Conservation (phyloP, 2,329 filamentous ascomycete genomes). For the Penicillium crustosum region DNA sequence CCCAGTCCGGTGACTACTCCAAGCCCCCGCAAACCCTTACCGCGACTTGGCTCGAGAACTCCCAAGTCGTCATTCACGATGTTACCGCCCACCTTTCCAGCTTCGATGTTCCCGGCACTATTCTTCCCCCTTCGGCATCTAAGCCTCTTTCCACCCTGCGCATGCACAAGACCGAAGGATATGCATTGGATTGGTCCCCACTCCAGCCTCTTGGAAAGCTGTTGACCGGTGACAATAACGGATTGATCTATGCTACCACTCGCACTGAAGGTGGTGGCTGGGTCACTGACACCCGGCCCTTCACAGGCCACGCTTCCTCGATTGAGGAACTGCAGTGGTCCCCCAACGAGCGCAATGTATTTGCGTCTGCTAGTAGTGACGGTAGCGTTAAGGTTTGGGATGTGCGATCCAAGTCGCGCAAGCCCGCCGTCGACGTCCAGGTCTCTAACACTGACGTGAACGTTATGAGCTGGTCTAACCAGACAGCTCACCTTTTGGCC, state of each 20-base stretch:
- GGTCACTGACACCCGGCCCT: conserved; percentile 79
- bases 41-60: conserved; percentile 88
- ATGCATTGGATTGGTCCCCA: conserved; percentile 95
- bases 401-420: conserved; percentile 82
- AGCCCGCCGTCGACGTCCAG: conserved; percentile 82
- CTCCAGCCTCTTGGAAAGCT: conserved; percentile 78
- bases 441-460: conserved; percentile 87
- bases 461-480: conserved; percentile 90
- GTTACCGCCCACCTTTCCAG: conserved; percentile 83
- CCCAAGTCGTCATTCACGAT: conserved; percentile 88
- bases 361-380: conserved; percentile 90
- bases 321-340: conserved; percentile 98
- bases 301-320: conserved; percentile 78
- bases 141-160: conserved; percentile 84
- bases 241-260: conserved; percentile 84
- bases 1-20: conserved; percentile 61
- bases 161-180: conserved; percentile 91
- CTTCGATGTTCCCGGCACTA: conserved; percentile 84
- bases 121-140: conserved; percentile 77
- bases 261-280: conserved; percentile 85
- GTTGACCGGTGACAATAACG: conserved; percentile 86
- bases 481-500: conserved; percentile 85
- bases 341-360: conserved; percentile 87
- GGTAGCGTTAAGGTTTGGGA: conserved; percentile 97
- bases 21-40: conserved; percentile 78